Base-by-base conservation (phyloP, 2,329 filamentous ascomycete species). In the Trichoderma asperellum region DNA sequence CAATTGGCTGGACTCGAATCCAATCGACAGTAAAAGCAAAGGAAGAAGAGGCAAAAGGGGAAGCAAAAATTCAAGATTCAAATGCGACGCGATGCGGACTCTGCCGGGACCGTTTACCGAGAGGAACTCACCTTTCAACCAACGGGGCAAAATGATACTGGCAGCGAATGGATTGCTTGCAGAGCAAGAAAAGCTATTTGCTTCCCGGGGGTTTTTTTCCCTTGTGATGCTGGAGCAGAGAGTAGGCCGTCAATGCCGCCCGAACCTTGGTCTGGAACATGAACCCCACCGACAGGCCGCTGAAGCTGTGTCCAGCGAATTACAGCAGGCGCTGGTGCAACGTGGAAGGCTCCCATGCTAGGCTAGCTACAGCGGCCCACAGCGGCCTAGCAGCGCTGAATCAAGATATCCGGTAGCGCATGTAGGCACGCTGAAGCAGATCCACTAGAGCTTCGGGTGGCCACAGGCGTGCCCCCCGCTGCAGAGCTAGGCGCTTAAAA, bases 231-330 rank as follows among this genome's bases (percentile, higher is more conserved):
- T 61, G 47, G 27, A 55, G 35, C 53, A 57, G 40, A 43, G 59
- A 63, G 40, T 37, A 47, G 18, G 29, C 53, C 37, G 18, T 57
- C 59, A 40, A 55, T 52, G 57, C 34, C 57, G 40, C 53, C 56
- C 0, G 11, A 60, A 53, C 61, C 53, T 56, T 43, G 66, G 57
- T 53, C 40, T 68, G 49, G 24, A 63, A 62, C 56, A 49, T 21
- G 18, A 27, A 29, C 56, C 32, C 63, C 55, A 65, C 57, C 11
- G 52, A 21, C 53, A 10, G 40, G 65, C 60, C 58, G 56, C 66
- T 70, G 27, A 55, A 37, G 43, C 34, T 56, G 52, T 64, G 71
- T 75, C 24, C 74, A 74, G 73, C 74, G 73, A 76, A 76, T 76
- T 72, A 73, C 40, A 65, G 68, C 53, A 64, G n/a, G 62, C 40